Evolutionary conservation across 164 flowering plant species (phyloP).

Genomic region (Vitis rotundifolia): DNA sequence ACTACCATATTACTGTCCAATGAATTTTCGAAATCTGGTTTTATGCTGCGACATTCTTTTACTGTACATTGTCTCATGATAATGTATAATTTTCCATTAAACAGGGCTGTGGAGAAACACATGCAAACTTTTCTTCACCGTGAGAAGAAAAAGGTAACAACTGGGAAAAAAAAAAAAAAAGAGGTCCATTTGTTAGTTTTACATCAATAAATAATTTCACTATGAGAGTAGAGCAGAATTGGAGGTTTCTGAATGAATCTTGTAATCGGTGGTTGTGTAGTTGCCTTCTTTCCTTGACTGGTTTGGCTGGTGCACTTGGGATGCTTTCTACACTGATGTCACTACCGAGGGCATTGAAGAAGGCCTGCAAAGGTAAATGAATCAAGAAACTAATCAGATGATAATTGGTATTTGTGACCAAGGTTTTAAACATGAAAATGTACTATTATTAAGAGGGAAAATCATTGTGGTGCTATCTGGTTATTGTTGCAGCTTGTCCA

Average conservation of each 20-base stretch:
- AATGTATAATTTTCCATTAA: constrained; percentile 12
- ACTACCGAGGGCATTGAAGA: constrained; percentile 94
- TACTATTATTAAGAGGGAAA: not conserved
- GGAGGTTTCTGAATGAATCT: not conserved
- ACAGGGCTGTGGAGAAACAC: constrained; percentile 85
- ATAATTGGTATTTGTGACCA: too few relatives aligned
- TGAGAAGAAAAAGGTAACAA: constrained; percentile 84
- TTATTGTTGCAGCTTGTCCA: constrained; percentile 55
- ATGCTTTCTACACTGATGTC: constrained; percentile 96
- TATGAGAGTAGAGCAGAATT: not conserved
- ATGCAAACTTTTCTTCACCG: constrained; percentile 83
- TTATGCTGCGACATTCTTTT: not conserved
- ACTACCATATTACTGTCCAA: not conserved
- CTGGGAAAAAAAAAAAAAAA: too few relatives aligned
- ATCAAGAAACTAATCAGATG: not conserved
- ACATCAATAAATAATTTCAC: not conserved
- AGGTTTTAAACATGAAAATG: not conserved
- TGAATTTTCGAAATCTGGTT: not conserved
- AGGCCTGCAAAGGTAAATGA: constrained; percentile 74
- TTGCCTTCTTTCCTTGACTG: constrained; percentile 87
- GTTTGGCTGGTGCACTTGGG: constrained; percentile 99
- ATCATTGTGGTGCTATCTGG: constrained; percentile 1
- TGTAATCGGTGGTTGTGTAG: constrained; percentile 31
- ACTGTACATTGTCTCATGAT: too few relatives aligned
- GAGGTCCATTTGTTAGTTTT: too few relatives aligned